Conservation (phyloP, 208 protist genomes). For the Crithidia fasciculata region DNA sequence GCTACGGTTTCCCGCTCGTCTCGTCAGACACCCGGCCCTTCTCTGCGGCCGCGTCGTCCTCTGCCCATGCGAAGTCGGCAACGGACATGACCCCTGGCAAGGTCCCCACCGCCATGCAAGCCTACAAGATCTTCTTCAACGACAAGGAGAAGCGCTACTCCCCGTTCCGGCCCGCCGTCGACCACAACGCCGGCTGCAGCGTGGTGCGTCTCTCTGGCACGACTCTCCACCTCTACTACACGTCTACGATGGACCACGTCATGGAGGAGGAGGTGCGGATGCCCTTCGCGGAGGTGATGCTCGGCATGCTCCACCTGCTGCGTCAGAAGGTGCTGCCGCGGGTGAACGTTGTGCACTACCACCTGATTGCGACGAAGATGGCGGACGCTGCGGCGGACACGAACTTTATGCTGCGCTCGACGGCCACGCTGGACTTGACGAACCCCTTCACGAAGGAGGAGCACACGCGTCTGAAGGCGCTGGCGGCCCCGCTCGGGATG, state of each 20-base stretch:
- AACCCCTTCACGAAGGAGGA: conserved; percentile 69
- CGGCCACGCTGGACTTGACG: conserved; percentile 72
- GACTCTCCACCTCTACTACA: conserved; percentile 86
- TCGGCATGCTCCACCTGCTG: conserved; percentile 74
- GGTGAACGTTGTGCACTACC: conserved; percentile 83
- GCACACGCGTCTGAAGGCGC: conserved; percentile 49
- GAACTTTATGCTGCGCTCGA: conserved; percentile 35
- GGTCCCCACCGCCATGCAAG: conserved; percentile 59
- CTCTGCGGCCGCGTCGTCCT: conserved; percentile 2
- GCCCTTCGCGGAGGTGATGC: conserved; percentile 81
- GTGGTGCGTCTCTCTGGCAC: conserved; percentile 72
- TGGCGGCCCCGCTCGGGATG: conserved; percentile 75
- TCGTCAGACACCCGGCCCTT: conserved; percentile 79
- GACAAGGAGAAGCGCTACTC: conserved; percentile 50
- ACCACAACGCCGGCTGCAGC: conserved; percentile 73
- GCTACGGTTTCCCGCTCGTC: conserved; percentile 78
- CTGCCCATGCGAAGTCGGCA: conserved; percentile 9
- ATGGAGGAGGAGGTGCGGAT: conserved; percentile 79
- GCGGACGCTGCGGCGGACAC: conserved; percentile 29
- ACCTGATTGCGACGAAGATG: conserved; percentile 76
- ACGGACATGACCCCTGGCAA: conserved; percentile 70
- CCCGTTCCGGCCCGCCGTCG: conserved; percentile 70
- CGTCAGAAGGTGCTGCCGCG: conserved; percentile 61
- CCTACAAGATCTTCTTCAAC: conserved; percentile 69
- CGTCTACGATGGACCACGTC: conserved; percentile 69